Percentiles rank a stretch among this genome's conserved stretches.
Conservation (phyloP, 768 basidiomycete genomes). For the Tylopilus subfusipes region DNA sequence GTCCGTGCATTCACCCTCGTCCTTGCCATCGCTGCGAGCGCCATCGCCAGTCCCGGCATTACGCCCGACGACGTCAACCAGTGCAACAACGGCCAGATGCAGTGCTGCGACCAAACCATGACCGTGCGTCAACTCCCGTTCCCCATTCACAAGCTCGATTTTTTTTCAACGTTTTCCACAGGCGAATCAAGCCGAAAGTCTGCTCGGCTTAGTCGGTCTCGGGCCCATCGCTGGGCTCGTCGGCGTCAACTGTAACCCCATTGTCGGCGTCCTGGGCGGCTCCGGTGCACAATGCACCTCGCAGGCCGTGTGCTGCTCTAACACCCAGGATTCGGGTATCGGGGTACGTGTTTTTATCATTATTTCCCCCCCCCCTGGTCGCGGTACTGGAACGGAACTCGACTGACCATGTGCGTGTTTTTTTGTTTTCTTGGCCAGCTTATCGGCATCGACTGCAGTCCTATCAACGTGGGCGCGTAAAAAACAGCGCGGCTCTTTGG, state of each 20-base stretch:
- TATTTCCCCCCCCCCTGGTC: neutral
- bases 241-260: neutral
- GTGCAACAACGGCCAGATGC: slow-evolving; percentile 4
- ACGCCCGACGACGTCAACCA: neutral
- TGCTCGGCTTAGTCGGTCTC: neutral
- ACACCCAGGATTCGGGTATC: accelerated
- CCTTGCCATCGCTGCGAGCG: slow-evolving; percentile 11
- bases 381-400: no score
- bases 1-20: slow-evolving; percentile 6
- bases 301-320: slow-evolving; percentile 11
- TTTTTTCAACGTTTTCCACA: neutral
- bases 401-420: neutral
- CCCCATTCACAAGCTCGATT: no score
- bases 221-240: neutral
- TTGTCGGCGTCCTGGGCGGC: neutral
- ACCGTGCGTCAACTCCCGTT: neutral
- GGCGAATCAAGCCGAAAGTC: neutral
- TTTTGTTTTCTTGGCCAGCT: neutral
- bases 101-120: slow-evolving; percentile 6
- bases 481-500: neutral
- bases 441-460: slow-evolving; percentile 3
- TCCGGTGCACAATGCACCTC: neutral
- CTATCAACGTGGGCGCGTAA: slow-evolving; percentile 5
- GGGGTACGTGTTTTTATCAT: neutral
- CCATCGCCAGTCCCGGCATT: neutral